Percentiles rank a stretch among this genome's conserved stretches.
These are phyloP conservation scores for Colletotrichum orbiculare DNA, from an alignment of 2,329 filamentous ascomycete genomes.

Conservation along the genomic window DNA sequence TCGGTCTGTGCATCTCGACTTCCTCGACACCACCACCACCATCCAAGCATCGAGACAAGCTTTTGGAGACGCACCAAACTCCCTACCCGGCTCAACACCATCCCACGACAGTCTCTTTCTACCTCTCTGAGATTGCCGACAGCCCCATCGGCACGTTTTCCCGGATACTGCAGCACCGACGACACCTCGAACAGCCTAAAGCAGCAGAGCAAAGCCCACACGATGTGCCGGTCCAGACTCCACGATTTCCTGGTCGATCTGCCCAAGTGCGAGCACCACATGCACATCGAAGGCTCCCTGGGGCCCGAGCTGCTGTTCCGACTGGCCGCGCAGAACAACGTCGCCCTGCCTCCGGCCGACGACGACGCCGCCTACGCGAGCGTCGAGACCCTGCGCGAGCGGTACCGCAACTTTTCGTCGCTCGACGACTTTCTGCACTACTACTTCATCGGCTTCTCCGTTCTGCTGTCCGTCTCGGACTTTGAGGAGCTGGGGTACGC, in stretches of 20 bases:
- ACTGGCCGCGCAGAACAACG: constrained; percentile 74
- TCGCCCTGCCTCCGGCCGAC: constrained; percentile 63
- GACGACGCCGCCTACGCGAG: constrained; percentile 72
- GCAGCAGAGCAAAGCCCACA: neutral
- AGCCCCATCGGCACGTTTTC: no score
- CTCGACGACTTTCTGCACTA: constrained; percentile 83
- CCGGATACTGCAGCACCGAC: no score
- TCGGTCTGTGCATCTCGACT: neutral
- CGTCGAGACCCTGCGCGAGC: constrained; percentile 65
- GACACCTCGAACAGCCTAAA: no score
- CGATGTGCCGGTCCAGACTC: constrained; percentile 65
- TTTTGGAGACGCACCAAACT: neutral
- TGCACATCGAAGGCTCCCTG: constrained; percentile 82
- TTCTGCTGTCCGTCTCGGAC: constrained; percentile 72
- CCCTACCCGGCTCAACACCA: neutral
- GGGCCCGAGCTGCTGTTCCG: constrained; percentile 76
- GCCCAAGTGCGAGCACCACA: constrained; percentile 85
- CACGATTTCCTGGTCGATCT: constrained; percentile 72
- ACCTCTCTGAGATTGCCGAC: no score
- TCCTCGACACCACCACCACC: neutral
- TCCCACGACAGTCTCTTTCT: no score
- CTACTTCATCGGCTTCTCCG: constrained; percentile 82
- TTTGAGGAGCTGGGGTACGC: constrained; percentile 78
- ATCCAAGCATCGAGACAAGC: no score
- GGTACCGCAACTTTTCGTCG: constrained; percentile 75